These are phyloP conservation scores for Pogostemon cablin DNA, from an alignment of 257 asterid genomes.

Conservation along the genomic window DNA sequence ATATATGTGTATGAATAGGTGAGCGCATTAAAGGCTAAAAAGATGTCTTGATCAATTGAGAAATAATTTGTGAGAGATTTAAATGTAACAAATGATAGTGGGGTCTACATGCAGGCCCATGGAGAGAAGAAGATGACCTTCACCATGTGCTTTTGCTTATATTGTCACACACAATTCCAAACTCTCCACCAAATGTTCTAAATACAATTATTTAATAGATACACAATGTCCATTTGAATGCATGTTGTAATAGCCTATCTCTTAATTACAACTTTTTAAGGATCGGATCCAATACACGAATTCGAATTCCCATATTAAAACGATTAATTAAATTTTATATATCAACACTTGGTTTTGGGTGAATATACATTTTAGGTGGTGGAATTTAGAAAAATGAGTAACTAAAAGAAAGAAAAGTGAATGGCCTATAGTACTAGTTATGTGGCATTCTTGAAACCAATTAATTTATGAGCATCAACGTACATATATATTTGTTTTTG, in stretches of 20 bases:
- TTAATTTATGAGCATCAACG: not conserved
- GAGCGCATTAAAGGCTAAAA: no score
- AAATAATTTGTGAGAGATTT: not conserved
- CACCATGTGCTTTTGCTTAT: conserved; percentile 33
- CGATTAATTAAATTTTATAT: no score
- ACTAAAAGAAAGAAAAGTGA: not conserved
- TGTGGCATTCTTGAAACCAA: not conserved
- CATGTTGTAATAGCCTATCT: not conserved
- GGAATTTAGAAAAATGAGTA: not conserved
- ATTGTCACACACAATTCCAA: conserved; percentile 1
- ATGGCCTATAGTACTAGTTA: not conserved
- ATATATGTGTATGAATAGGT: no score
- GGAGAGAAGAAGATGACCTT: not conserved
- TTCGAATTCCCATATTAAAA: no score
- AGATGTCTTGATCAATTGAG: not conserved
- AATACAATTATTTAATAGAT: not conserved
- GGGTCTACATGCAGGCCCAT: not conserved
- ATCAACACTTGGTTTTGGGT: no score
- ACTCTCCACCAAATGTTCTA: not conserved
- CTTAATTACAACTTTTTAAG: no score
- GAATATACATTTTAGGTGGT: not conserved
- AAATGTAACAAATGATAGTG: not conserved
- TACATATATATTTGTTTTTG: not conserved
- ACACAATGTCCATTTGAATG: no score
- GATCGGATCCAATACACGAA: no score